Percentiles rank a stretch among this genome's conserved stretches.
Conservation (phyloP, 1,284 basidiomycete genomes). For the Prillingera fragicola region DNA sequence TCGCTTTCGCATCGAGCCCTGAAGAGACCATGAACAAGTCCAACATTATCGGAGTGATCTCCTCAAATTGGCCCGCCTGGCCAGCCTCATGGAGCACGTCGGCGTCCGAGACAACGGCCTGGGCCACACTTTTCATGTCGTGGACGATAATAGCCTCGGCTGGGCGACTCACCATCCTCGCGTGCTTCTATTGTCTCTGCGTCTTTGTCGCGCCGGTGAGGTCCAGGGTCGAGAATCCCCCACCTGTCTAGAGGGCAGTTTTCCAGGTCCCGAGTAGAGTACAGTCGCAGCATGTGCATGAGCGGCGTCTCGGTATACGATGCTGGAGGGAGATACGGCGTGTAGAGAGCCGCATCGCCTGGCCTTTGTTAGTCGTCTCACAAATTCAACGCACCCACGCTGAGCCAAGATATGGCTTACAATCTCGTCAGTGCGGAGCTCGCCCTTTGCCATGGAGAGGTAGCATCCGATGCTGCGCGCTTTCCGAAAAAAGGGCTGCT, state of each 20-base stretch:
- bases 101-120: too few species aligned
- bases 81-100: too few species aligned
- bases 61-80: too few species aligned
- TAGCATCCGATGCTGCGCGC: slow-evolving; percentile 42
- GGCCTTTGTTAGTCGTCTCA: neutral
- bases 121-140: too few species aligned
- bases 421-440: slow-evolving; percentile 39
- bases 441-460: slow-evolving; percentile 43
- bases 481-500: slow-evolving; percentile 28
- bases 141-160: neutral
- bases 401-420: slow-evolving; percentile 33
- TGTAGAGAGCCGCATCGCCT: slow-evolving; percentile 29
- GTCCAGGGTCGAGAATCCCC: slow-evolving; percentile 46
- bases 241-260: slow-evolving; percentile 43
- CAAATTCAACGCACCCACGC: neutral
- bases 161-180: slow-evolving; percentile 37
- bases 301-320: slow-evolving; percentile 13
- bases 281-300: slow-evolving; percentile 45
- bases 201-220: slow-evolving; percentile 22
- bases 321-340: slow-evolving; percentile 32
- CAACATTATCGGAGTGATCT: too few species aligned
- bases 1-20: too few species aligned
- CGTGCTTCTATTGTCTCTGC: too few species aligned
- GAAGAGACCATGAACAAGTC: too few species aligned
- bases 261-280: slow-evolving; percentile 33